These are phyloP conservation scores for Exophiala calicioides DNA, from an alignment of 2,329 filamentous ascomycete genomes.

Conservation along the genomic window DNA sequence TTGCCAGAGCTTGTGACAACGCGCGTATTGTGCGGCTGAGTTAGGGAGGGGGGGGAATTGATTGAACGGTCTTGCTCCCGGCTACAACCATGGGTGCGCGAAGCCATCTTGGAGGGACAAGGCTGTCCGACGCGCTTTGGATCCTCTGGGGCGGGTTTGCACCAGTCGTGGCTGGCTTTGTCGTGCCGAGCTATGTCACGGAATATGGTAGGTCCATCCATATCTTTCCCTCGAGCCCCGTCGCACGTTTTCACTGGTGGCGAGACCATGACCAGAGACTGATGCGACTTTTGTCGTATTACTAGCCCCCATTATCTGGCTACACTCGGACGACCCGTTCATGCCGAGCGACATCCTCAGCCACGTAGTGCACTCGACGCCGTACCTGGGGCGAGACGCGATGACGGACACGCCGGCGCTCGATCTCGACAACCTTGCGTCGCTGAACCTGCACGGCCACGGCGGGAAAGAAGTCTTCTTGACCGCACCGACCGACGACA, in stretches of 20 bases:
- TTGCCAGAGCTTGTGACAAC: too few species aligned
- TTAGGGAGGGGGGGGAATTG: too few species aligned
- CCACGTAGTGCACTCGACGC: slow-evolving; percentile 50
- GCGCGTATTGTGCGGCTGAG: too few species aligned
- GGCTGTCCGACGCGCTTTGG: too few species aligned
- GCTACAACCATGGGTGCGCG: too few species aligned
- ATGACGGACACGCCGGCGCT: slow-evolving; percentile 43
- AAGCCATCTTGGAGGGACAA: too few species aligned
- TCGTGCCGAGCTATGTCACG: slow-evolving; percentile 12
- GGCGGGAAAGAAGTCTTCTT: slow-evolving; percentile 50
- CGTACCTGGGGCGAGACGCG: slow-evolving; percentile 45
- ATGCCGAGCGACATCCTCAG: slow-evolving; percentile 51
- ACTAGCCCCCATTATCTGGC: slow-evolving; percentile 53
- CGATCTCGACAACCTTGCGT: slow-evolving; percentile 49
- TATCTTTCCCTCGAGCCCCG: not conserved
- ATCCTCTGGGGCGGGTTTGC: not conserved
- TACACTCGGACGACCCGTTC: slow-evolving; percentile 51
- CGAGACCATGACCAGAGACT: not conserved
- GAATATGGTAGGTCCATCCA: slow-evolving; percentile 13
- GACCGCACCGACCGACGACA: slow-evolving; percentile 45
- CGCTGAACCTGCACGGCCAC: slow-evolving; percentile 44
- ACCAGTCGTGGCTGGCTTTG: not conserved
- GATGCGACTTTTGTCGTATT: not conserved
- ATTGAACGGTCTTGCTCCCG: too few species aligned
- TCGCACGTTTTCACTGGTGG: not conserved